Percentiles rank a stretch among this genome's conserved stretches.
These are phyloP conservation scores for Clavulina sp. DNA, from an alignment of 768 basidiomycete genomes.

Conservation along the genomic window DNA sequence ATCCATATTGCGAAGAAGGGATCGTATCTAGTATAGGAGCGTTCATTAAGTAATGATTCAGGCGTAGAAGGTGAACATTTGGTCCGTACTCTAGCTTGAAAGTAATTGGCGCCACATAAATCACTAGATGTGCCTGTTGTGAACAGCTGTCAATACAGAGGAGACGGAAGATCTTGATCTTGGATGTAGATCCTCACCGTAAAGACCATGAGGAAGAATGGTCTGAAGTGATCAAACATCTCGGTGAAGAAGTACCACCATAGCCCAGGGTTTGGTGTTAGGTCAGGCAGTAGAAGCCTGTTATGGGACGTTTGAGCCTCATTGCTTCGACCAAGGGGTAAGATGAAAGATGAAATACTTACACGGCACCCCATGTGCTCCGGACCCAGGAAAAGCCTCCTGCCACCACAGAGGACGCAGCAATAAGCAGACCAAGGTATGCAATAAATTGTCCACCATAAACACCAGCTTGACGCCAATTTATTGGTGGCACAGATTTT, in stretches of 20 bases:
- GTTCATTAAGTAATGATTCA: background rate
- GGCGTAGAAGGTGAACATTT: background rate
- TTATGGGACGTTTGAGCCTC: conserved; percentile 3
- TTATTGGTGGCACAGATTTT: background rate
- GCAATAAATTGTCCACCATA: conserved; percentile 26
- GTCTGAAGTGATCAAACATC: conserved; percentile 96
- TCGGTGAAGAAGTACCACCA: conserved; percentile 99
- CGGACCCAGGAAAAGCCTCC: conserved; percentile 52
- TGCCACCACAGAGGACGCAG: conserved; percentile 36
- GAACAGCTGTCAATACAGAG: background rate
- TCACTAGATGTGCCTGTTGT: conserved; percentile 54
- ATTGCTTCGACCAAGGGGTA: background rate
- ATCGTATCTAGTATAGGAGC: conserved; percentile 41
- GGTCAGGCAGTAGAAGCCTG: conserved; percentile 68
- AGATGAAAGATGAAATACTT: conserved; percentile 15
- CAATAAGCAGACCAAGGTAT: conserved; percentile 32
- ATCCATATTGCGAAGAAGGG: conserved; percentile 64
- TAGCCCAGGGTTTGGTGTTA: conserved; percentile 85
- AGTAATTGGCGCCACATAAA: conserved; percentile 70
- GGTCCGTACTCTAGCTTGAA: conserved; percentile 64
- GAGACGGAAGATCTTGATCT: background rate
- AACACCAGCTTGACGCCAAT: background rate
- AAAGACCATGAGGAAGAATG: conserved; percentile 90
- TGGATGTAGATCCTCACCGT: conserved; percentile 35
- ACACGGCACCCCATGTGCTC: conserved; percentile 81